Evolutionary conservation across 345 rosid genomes (phyloP), one percentile per base, ranked within the genome.

Genomic region (Bretschneidera sinensis): DNA sequence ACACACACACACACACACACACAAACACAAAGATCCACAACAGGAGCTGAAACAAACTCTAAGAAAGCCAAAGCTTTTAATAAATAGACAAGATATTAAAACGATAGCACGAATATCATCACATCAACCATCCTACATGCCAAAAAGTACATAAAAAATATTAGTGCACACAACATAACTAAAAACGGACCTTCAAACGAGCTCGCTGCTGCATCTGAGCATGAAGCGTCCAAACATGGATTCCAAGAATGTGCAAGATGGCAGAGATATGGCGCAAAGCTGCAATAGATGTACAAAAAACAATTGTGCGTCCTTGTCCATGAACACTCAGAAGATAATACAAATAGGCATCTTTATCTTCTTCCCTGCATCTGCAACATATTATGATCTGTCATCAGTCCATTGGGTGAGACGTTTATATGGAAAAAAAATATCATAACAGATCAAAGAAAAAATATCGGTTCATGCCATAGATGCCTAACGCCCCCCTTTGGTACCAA

Each of bases 161-260:
- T 39, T 11, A 14, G 10, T 13, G 10, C 15, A 39, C 15, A 4
- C 11, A 14, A 14, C 16, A 39, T 13, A 28, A 15, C 20, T 19
- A 53, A 63, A 50, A 55, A 50, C 25, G 66, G 67, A 90, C 97
- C 95, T 94, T 94, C 74, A 85, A 75, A 28, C 92, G 96, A 82
- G 96, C 96, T 77, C 85, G 81, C 71, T 94, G 97, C 78, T 94
- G 96, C 97, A 90, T 94, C 77, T 94, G 95, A 61, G 95, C 83
- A 72, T 79, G 87, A 62, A 90, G 82, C 48, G 91, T 82, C 81
- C 85, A 79, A 52, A 86, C 81, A 62, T 79, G 70, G 53, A 88
- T 24, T 75, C 91, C 86, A 73, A 94, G 97, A 78, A 86, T 80
- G 56, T 81, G 81, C 74, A 90, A 69, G 24, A 86, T 57, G 51